phyloP scores from a whole-genome alignment of 768 basidiomycete genomes.

The Russula griseocarnosa region DNA sequence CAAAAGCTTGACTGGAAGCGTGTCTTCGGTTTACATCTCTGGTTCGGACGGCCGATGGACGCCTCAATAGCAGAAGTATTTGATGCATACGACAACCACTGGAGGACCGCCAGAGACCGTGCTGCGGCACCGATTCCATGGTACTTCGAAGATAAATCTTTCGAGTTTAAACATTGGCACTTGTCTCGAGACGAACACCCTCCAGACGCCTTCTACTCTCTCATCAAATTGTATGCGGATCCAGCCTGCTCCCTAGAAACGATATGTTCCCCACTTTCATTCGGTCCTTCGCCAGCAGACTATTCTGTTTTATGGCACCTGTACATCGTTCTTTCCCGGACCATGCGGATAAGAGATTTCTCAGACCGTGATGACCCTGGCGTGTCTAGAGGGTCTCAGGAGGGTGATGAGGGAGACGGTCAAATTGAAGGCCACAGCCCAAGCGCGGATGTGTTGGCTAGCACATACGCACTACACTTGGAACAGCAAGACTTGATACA shows the following conservation, averaged over 20 bases:
- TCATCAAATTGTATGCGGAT: slow-evolving; percentile 76
- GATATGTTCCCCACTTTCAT: slow-evolving; percentile 68
- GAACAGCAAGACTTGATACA: slow-evolving; percentile 78
- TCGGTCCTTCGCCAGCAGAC: slow-evolving; percentile 71
- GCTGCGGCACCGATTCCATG: slow-evolving; percentile 57
- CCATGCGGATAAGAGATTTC: slow-evolving; percentile 80
- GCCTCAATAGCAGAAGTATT: slow-evolving; percentile 69
- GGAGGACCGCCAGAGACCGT: slow-evolving; percentile 38
- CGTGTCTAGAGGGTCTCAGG: slow-evolving; percentile 36
- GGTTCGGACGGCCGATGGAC: slow-evolving; percentile 77
- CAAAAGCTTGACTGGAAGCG: slow-evolving; percentile 91
- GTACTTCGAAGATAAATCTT: slow-evolving; percentile 42
- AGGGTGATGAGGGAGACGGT: slow-evolving; percentile 44
- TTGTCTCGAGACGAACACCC: slow-evolving; percentile 43
- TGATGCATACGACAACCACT: slow-evolving; percentile 50
- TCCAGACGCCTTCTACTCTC: slow-evolving; percentile 72
- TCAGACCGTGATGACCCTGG: slow-evolving; percentile 66
- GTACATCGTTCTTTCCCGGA: slow-evolving; percentile 81
- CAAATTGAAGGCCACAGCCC: slow-evolving; percentile 72
- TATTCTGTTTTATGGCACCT: slow-evolving; percentile 89
- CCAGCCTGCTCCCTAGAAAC: slow-evolving; percentile 65
- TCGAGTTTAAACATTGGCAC: slow-evolving; percentile 38
- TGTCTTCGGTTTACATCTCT: slow-evolving; percentile 83
- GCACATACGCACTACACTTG: slow-evolving; percentile 81
- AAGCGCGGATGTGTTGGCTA: slow-evolving; percentile 77